These are phyloP conservation scores for Populus tremula DNA, from an alignment of 345 rosid species.

Conservation along the genomic window DNA sequence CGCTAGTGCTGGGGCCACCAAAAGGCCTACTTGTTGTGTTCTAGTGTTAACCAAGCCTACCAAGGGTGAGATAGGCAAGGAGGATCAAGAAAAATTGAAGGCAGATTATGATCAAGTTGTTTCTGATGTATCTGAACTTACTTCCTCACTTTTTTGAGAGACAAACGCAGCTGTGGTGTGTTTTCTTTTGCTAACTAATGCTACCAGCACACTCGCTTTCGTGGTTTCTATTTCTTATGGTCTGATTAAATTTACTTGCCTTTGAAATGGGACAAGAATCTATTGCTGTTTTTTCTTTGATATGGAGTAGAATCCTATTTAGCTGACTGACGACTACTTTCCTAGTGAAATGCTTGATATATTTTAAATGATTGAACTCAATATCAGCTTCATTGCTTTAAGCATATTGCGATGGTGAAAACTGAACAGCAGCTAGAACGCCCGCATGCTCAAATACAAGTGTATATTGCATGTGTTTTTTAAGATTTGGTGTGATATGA, in stretches of 20 bases:
- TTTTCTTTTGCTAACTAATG: neutral
- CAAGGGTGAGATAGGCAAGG: constrained; percentile 3
- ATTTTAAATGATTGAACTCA: too few species aligned
- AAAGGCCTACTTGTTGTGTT: constrained; percentile 18
- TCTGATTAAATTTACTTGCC: neutral
- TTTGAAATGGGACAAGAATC: neutral
- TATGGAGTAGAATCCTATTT: neutral
- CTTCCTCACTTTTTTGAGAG: constrained; percentile 8
- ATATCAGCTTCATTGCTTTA: neutral
- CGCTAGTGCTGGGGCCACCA: constrained; percentile 17
- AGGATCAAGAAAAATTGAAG: constrained; percentile 12
- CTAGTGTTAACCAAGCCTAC: constrained; percentile 18
- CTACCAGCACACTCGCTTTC: neutral
- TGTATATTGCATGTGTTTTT: neutral
- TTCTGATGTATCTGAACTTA: constrained; percentile 12
- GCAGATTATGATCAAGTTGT: constrained; percentile 14
- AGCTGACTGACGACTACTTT: neutral
- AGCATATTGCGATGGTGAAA: neutral
- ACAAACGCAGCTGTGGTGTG: neutral
- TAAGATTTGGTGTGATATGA: neutral
- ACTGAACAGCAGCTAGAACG: neutral
- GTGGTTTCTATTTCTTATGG: neutral
- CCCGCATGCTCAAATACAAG: neutral
- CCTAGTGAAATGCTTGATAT: neutral
- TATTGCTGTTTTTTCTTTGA: neutral